A percentile compares a stretch with the other conserved stretches of the same genome.
Evolutionary conservation across 1,139 yeast genomes (phyloP).

Genomic region (Pichia sp.): DNA sequence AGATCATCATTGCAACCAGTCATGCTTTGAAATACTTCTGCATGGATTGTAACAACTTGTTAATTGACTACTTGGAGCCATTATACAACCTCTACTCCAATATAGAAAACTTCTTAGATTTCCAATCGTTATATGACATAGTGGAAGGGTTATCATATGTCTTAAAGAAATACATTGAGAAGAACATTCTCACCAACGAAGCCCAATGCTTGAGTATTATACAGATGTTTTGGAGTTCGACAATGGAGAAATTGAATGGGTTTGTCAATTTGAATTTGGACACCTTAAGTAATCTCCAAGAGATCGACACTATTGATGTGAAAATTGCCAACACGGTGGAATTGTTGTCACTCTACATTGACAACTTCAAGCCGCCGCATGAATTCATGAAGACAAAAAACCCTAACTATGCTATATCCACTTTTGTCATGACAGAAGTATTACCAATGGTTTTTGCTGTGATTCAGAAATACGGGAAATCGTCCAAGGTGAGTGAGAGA

Average conservation of each 20-base stretch:
- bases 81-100: conserved; percentile 70
- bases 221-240: conserved; percentile 64
- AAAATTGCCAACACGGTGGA: conserved; percentile 74
- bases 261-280: conserved; percentile 8
- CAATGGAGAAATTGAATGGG: conserved; percentile 44
- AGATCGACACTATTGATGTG: conserved; percentile 37
- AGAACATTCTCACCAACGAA: conserved; percentile 29
- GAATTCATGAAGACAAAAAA: conserved; percentile 20
- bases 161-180: conserved; percentile 46
- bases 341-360: conserved; percentile 64
- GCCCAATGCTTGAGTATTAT: conserved; percentile 43
- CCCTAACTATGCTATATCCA: conserved; percentile 50
- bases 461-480: conserved; percentile 50
- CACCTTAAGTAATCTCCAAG: conserved; percentile 19
- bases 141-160: conserved; percentile 91
- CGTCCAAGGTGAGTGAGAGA: conserved; percentile 66
- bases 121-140: conserved; percentile 69
- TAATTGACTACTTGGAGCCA: conserved; percentile 71
- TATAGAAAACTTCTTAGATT: conserved; percentile 53
- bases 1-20: conserved; percentile 80
- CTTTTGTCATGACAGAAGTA: conserved; percentile 47
- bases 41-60: conserved; percentile 73
- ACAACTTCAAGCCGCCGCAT: conserved; percentile 47
- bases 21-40: conserved; percentile 94
- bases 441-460: conserved; percentile 56